A percentile compares a stretch with the other conserved stretches of the same genome.
These are phyloP conservation scores for Fusarium sacchari DNA, from an alignment of 2,329 filamentous ascomycete genomes.

Conservation along the genomic window DNA sequence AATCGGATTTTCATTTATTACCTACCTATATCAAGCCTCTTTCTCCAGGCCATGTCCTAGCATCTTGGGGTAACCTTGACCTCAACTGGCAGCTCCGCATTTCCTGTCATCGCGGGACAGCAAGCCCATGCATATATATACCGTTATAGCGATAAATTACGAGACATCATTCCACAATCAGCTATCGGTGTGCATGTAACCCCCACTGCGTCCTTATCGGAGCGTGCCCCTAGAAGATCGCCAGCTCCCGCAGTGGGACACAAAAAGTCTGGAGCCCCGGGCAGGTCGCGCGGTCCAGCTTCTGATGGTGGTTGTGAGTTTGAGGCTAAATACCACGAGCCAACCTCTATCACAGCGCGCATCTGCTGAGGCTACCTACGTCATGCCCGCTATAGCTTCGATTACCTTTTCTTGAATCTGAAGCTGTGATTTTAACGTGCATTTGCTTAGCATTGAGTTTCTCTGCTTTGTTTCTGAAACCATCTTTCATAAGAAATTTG, in stretches of 20 bases:
- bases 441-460: not conserved
- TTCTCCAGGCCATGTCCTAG: conserved; percentile 17
- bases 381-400: conserved; percentile 27
- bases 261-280: conserved; percentile 38
- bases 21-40: conserved; percentile 9
- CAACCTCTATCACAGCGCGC: conserved; percentile 30
- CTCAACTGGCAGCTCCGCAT: conserved; percentile 19
- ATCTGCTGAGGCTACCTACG: conserved; percentile 23
- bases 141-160: conserved; percentile 7
- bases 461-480: not conserved
- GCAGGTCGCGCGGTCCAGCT: conserved; percentile 9
- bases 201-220: conserved; percentile 23
- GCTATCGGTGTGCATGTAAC: conserved; percentile 42
- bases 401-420: not conserved
- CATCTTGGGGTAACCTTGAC: conserved; percentile 10
- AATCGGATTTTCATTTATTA: conserved; percentile 11
- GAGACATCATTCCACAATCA: conserved; percentile 14
- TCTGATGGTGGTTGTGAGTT: not conserved
- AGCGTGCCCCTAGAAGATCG: conserved; percentile 22
- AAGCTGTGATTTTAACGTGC: conserved; percentile 8
- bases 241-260: conserved; percentile 25
- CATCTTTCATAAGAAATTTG: not conserved
- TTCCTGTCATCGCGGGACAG: conserved; percentile 16
- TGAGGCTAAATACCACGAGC: conserved; percentile 19
- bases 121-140: conserved; percentile 2